A percentile compares a stretch with the other conserved stretches of the same genome.
Conservation (phyloP, 2,329 filamentous ascomycete genomes). For the Fusarium tricinctum region DNA sequence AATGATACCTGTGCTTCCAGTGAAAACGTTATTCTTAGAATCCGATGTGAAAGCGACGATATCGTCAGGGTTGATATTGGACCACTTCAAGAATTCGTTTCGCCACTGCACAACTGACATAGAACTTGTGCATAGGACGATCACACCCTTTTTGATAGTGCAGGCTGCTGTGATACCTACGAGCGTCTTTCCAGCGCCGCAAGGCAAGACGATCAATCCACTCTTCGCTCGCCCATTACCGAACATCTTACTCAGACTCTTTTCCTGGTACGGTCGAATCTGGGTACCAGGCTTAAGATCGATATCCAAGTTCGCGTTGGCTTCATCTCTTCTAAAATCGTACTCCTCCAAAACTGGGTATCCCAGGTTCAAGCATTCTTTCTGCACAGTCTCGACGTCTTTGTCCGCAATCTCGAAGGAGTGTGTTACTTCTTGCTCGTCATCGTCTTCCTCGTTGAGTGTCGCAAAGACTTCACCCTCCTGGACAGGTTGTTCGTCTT, state of each 20-base stretch:
- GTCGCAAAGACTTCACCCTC: slow-evolving; percentile 79
- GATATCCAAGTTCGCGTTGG: slow-evolving; percentile 93
- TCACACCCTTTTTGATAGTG: slow-evolving; percentile 96
- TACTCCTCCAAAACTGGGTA: slow-evolving; percentile 96
- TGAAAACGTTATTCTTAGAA: slow-evolving; percentile 83
- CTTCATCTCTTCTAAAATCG: slow-evolving; percentile 92
- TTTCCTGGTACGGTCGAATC: slow-evolving; percentile 96
- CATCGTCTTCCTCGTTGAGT: slow-evolving; percentile 86
- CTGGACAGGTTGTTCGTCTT: slow-evolving; percentile 65
- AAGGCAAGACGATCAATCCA: slow-evolving; percentile 96
- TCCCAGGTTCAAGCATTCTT: slow-evolving; percentile 87
- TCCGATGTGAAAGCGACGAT: slow-evolving; percentile 96
- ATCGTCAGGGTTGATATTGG: slow-evolving; percentile 91
- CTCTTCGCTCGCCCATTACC: slow-evolving; percentile 97
- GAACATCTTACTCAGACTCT: slow-evolving; percentile 99
- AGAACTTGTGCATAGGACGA: slow-evolving; percentile 94
- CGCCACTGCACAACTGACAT: slow-evolving; percentile 99
- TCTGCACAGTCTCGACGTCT: slow-evolving; percentile 87
- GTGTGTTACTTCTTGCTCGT: slow-evolving; percentile 88
- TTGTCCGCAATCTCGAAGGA: slow-evolving; percentile 90
- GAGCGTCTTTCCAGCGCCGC: slow-evolving; percentile 95
- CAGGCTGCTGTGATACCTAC: slow-evolving; percentile 99
- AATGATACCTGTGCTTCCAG: slow-evolving; percentile 92
- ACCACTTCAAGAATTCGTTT: slow-evolving; percentile 98
- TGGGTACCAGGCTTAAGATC: slow-evolving; percentile 90